Evolutionary conservation across 179 eudicot species (phyloP).

Genomic region (Vitellaria paradoxa): DNA sequence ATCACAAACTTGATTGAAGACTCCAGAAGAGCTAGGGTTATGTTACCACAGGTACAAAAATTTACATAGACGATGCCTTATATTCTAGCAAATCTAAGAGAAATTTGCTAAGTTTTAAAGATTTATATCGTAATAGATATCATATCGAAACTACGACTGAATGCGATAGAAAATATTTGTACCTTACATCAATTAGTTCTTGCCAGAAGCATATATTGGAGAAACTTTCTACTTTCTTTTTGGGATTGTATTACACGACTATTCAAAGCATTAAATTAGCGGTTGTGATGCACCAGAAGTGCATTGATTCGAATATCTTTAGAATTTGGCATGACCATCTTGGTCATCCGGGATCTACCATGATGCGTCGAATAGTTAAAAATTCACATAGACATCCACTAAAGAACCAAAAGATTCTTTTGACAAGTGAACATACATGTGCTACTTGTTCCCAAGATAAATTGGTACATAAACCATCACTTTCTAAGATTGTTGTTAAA

Average conservation of each 20-base stretch:
- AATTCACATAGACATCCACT: not conserved
- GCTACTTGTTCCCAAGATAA: not conserved
- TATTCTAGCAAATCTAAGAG: slow-evolving; percentile 7
- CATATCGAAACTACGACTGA: slow-evolving; percentile 13
- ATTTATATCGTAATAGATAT: slow-evolving; percentile 11
- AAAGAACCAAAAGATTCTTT: not conserved
- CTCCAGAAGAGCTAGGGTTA: not conserved
- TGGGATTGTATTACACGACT: not conserved
- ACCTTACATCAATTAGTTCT: not conserved
- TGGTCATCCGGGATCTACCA: not conserved
- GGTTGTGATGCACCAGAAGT: not conserved
- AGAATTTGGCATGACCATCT: not conserved
- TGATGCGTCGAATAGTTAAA: not conserved
- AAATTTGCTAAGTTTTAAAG: slow-evolving; percentile 12
- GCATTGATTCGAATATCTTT: not conserved
- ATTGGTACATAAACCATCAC: slow-evolving; percentile 5
- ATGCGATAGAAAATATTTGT: not conserved
- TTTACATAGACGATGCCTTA: not conserved
- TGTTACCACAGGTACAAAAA: not conserved
- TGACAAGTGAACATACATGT: not conserved
- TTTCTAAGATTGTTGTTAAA: too few species aligned
- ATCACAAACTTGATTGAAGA: not conserved
- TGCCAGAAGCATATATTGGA: not conserved
- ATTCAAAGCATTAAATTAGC: not conserved
- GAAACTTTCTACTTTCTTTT: too few species aligned